phyloP scores from a whole-genome alignment of 305 asterid species.

The Lippia alba region DNA sequence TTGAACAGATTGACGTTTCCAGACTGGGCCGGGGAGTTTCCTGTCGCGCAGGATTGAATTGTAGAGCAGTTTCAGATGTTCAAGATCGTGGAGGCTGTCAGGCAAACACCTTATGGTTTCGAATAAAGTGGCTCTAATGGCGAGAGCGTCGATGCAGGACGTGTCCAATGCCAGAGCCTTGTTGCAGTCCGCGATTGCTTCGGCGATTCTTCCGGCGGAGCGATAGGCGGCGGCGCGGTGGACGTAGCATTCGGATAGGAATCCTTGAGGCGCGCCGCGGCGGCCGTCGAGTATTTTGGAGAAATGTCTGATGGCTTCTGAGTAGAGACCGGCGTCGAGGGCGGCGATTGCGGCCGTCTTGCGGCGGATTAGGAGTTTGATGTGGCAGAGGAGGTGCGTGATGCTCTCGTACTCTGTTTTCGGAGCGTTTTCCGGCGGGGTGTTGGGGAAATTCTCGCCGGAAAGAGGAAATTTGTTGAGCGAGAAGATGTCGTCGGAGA shows the following conservation, averaged over 20 bases:
- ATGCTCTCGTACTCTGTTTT: constrained; percentile 48
- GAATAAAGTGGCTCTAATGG: constrained; percentile 49
- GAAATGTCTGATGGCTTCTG: constrained; percentile 60
- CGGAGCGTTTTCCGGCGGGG: constrained; percentile 35
- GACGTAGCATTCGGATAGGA: constrained; percentile 55
- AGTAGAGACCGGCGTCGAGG: constrained; percentile 55
- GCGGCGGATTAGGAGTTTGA: constrained; percentile 61
- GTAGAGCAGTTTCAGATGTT: constrained; percentile 62
- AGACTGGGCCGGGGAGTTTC: constrained; percentile 53
- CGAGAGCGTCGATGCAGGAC: constrained; percentile 54
- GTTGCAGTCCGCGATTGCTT: constrained; percentile 66
- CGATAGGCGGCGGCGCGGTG: constrained; percentile 60
- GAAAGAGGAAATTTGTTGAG: constrained; percentile 41
- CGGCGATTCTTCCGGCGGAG: constrained; percentile 54
- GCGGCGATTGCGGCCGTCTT: constrained; percentile 64
- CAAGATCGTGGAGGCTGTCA: constrained; percentile 65
- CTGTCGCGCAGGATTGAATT: constrained; percentile 55
- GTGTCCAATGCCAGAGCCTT: constrained; percentile 61
- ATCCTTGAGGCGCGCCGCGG: constrained; percentile 66
- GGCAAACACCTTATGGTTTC: constrained; percentile 62
- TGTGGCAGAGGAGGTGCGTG: constrained; percentile 57
- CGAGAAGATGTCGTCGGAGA: constrained; percentile 59
- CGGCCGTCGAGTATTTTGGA: constrained; percentile 62
- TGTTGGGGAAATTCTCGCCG: constrained; percentile 26
- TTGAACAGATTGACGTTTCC: constrained; percentile 55